A percentile compares a stretch with the other conserved stretches of the same genome.
Evolutionary conservation across 2,329 filamentous ascomycete genomes (phyloP).

Genomic region (Paracamarosporium sp.): DNA sequence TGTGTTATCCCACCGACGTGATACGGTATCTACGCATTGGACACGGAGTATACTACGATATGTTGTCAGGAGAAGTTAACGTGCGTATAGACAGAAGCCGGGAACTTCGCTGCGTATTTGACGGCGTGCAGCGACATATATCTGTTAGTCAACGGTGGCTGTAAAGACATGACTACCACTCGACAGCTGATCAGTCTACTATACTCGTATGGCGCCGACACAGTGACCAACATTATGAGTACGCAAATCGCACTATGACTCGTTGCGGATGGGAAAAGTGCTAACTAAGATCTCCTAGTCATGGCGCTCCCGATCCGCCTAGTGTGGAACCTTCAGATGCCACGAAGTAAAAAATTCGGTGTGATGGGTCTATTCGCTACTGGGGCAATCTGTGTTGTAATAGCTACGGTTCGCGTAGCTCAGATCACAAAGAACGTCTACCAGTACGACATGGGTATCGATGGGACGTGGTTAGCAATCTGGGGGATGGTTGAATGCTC

Average conservation of each 20-base stretch:
- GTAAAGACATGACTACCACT: neutral
- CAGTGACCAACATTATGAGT: neutral
- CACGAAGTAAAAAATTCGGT: conserved; percentile 35
- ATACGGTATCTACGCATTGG: no score
- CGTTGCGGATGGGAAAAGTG: neutral
- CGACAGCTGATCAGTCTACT: neutral
- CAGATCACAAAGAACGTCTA: conserved; percentile 36
- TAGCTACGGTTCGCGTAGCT: conserved; percentile 29
- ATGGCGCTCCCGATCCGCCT: conserved; percentile 43
- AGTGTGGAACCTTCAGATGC: conserved; percentile 43
- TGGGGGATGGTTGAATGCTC: conserved; percentile 44
- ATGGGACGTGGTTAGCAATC: conserved; percentile 39
- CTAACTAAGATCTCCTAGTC: conserved; percentile 14
- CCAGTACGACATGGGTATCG: conserved; percentile 25
- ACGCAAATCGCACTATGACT: no score
- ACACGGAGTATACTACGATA: no score
- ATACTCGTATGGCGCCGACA: neutral
- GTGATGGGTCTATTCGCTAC: conserved; percentile 28
- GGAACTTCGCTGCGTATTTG: neutral
- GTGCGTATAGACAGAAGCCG: neutral
- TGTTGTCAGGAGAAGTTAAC: no score
- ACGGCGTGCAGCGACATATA: neutral
- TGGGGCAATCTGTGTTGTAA: conserved; percentile 17
- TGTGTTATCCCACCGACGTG: no score
- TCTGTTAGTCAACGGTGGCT: neutral